These are phyloP conservation scores for Quercus parvula DNA, from an alignment of 306 rosid genomes.

Conservation along the genomic window DNA sequence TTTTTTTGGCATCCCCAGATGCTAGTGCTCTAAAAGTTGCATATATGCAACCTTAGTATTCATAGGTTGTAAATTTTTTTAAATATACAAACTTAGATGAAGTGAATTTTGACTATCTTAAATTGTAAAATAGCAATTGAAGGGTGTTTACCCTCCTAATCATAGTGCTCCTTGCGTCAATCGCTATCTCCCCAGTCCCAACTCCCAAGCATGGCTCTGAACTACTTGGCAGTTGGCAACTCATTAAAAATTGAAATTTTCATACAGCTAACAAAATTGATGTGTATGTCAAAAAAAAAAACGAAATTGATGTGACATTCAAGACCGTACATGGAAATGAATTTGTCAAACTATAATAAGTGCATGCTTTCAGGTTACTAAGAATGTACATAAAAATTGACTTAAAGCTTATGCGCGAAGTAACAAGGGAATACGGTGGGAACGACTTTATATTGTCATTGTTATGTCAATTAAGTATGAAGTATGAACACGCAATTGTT, in stretches of 20 bases:
- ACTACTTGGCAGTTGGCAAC: background rate
- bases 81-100: too few species aligned
- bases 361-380: background rate
- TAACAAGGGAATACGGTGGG: background rate
- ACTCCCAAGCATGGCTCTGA: background rate
- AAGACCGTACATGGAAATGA: background rate
- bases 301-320: background rate
- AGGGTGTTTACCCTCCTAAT: rapidly evolving
- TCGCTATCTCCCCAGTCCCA: too few species aligned
- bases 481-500: background rate
- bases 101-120: rapidly evolving
- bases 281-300: background rate
- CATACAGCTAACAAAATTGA: background rate
- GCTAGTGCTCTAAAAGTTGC: too few species aligned
- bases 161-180: too few species aligned
- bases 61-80: too few species aligned
- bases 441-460: background rate
- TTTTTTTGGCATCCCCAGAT: too few species aligned
- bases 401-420: background rate
- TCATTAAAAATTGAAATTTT: background rate
- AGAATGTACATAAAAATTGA: background rate
- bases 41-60: too few species aligned
- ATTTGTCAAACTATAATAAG: background rate
- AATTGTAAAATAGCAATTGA: too few species aligned
- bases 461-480: background rate